Base-by-base conservation (phyloP, 139 green algal genomes). In the Tetratostichococcus sp. region DNA sequence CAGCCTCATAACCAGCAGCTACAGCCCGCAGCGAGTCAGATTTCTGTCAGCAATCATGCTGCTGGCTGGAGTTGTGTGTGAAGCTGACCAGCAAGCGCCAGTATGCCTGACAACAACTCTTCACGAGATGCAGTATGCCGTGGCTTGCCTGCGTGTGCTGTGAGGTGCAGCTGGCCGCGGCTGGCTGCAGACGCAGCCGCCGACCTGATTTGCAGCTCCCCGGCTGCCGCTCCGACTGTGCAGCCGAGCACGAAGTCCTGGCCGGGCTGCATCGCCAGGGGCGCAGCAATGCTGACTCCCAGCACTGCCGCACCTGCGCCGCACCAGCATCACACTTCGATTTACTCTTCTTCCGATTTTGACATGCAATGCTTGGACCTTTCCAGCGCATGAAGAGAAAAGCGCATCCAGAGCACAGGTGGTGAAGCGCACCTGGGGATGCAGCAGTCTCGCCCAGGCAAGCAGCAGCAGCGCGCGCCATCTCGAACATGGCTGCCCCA, bases 401-500 rank as follows among this genome's bases (percentile, higher is more conserved):
- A n/a, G n/a, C n/a, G n/a, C n/a, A n/a, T n/a, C n/a, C n/a, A n/a
- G n/a, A n/a, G n/a, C n/a, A n/a, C n/a, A n/a, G n/a, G n/a, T n/a
- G n/a, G n/a, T n/a, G n/a, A n/a, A n/a, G n/a, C n/a, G n/a, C n/a
- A 62, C 50, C 50, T 23, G 22, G 17, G 19, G 17, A 28, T 25
- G 50, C 14, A 39, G 1, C 26, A 35, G 14, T 25, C 6, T 66
- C 1, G 30, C 39, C 17, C 65, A 77, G 30, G 28, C 28, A 43
- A 11, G 2, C 25, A 28, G 35, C 35, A 2, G 73, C 73, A 22
- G 73, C 62, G 21, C 8, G 19, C 5, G 62, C 62, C 65, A 66
- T 67, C n/a, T 77, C 73, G 32, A 77, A 77, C 73, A 77, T 77
- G 4, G 65, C 69, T 39, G 77, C 70, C 2, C 77, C 77, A 21